Base-by-base conservation (phyloP, 1,139 yeast genomes). In the Arxiozyma slooffiae region DNA sequence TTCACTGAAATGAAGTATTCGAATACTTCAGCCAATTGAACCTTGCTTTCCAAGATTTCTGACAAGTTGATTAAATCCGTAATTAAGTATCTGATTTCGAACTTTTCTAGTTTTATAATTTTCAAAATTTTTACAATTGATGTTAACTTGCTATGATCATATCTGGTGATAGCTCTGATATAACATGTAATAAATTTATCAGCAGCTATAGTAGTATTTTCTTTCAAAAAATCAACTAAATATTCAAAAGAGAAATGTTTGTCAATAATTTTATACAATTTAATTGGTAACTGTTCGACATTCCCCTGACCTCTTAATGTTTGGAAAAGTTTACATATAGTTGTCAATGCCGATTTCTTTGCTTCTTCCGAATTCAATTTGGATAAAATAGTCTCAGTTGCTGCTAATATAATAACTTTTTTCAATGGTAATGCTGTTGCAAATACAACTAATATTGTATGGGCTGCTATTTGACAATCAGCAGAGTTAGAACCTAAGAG, bases 391-490 rank as follows among this genome's bases (percentile, higher is more conserved):
- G 94, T 79, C 53, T 79, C 81, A 23, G 87, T 78, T 8, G 94
- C 79, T 2, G 95, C 88, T 42, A 75, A 69, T 26, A 83, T 72
- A 30, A 90, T 77, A 8, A 78, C 81, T 48, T 74, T 70, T 8
- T 84, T 76, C 50, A 92, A 73, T 8, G 88, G 84, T 45, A 82
- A 75, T 48, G 92, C 81, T 1, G 94, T 76, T 3, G 85, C 78
- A 49, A 90, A 72, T 2, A 92, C 96, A 0, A 94, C 79, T 38
- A 90, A 66, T 16, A 89, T 73, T 50, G 95, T 85, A 64, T 85
- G 92, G 2, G 92, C 88, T 34, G 96, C 83, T 56, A 87, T 76
- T 64, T 84, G 94, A 48, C 84, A 76, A 61, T 88, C 95, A 39
- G 77, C 71, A 36, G 76, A 74, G 46, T 72, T 60, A 2, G 80